phyloP scores from a whole-genome alignment of 2,329 filamentous ascomycete species.

The Stagonosporopsis cucurbitacearum region DNA sequence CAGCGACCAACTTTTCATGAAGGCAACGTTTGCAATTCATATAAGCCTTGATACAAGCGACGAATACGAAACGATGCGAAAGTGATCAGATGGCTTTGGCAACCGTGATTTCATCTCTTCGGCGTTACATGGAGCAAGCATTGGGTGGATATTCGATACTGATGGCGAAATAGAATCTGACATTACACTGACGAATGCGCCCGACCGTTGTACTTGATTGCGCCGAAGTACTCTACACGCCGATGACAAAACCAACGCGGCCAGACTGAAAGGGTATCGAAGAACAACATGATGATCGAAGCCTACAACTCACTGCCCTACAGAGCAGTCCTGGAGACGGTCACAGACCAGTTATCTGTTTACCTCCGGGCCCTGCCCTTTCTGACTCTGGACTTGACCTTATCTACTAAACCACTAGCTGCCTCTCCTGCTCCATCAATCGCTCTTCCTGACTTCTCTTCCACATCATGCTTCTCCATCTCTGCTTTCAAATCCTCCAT shows the following conservation, averaged over 20 bases:
- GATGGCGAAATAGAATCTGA: constrained; percentile 41
- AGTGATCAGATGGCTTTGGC: constrained; percentile 43
- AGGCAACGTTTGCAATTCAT: constrained; percentile 51
- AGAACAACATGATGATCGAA: constrained; percentile 11
- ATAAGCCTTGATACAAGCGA: constrained; percentile 51
- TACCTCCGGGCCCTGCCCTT: constrained; percentile 39
- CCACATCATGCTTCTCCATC: constrained; percentile 61
- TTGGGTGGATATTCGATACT: constrained; percentile 35
- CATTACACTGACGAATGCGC: constrained; percentile 27
- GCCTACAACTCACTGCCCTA: constrained; percentile 10
- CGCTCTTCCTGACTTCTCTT: constrained; percentile 50
- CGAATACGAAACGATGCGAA: constrained; percentile 52
- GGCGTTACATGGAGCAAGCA: constrained; percentile 33
- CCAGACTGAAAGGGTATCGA: constrained; percentile 12
- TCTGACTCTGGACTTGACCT: constrained; percentile 35
- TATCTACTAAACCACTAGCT: constrained; percentile 39
- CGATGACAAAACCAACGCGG: constrained; percentile 9
- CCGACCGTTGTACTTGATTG: constrained; percentile 22
- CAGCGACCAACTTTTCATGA: constrained; percentile 47
- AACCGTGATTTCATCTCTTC: constrained; percentile 44
- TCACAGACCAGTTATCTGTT: background rate
- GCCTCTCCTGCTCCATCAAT: constrained; percentile 43
- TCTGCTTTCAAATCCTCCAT: constrained; percentile 62
- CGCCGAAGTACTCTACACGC: constrained; percentile 10
- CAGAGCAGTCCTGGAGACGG: background rate